Base-by-base conservation (phyloP, 208 protist genomes). In the Leishmania lainsoni region DNA sequence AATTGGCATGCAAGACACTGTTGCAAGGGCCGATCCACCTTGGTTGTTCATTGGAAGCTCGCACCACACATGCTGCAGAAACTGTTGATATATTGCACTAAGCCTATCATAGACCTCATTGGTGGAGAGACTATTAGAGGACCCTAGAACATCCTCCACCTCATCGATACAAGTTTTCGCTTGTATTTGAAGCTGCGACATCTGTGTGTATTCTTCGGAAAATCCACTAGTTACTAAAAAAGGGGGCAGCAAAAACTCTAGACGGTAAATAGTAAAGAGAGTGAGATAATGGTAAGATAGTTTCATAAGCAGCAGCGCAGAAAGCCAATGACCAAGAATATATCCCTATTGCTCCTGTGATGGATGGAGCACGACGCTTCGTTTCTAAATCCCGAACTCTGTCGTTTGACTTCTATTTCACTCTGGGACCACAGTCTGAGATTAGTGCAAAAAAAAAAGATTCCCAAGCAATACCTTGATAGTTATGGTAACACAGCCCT, bases 1-100 rank as follows among this genome's bases (percentile, higher is more conserved):
- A 5, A 97, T 17, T 20, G 92, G 87, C 86, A 97, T 92, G 69
- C 94, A 97, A 3, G 90, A 85, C 1, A 93, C 92, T 12, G 92
- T 96, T 0, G 90, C 92, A 12, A 96, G 73, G 35, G 90, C 88
- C 70, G 89, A 81, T 17, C 92, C 92, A 59, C 95, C 87, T 32
- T 76, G 65, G 22, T 83, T 86, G 20, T 58, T 84, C 32, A 91
- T 63, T 5, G 86, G 84, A 65, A 91, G 82, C 42, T 91, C 84
- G 76, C 83, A 70, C 87, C 91, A 91, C 35, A 78, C 72, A 63
- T 58, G 32, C 66, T 73, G 51, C 14, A 86, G 35, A 61, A 89
- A 81, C 1, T 17, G 45, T n/a, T 74, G 48, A 75, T 83, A 87
- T 20, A 71, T 61, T 4, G 32, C n/a, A 48, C 59, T 59, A 17